These are phyloP conservation scores for Asterionellopsis glacialis DNA, from an alignment of 108 stramenopile genomes.

Conservation along the genomic window DNA sequence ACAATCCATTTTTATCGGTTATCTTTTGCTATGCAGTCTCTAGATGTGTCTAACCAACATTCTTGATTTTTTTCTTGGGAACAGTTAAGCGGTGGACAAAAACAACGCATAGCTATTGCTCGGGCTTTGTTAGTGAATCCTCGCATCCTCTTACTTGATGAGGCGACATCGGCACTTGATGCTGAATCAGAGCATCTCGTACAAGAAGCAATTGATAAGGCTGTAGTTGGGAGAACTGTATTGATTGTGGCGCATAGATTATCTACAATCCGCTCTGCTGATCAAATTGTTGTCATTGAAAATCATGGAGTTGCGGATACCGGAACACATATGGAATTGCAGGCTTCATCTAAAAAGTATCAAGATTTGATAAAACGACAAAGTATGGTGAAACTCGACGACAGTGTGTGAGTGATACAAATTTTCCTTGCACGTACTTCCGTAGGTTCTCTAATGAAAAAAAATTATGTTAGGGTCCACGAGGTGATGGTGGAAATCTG, in stretches of 20 bases:
- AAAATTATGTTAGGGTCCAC: too few species aligned
- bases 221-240: constrained; percentile 49
- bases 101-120: constrained; percentile 90
- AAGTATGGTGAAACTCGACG: constrained; percentile 12
- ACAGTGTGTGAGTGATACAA: too few species aligned
- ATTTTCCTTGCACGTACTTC: too few species aligned
- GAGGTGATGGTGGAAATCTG: too few species aligned
- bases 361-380: constrained; percentile 61
- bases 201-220: constrained; percentile 78
- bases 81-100: constrained; percentile 73
- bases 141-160: constrained; percentile 75
- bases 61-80: constrained; percentile 20
- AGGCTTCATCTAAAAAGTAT: constrained; percentile 40
- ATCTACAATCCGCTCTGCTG: constrained; percentile 74
- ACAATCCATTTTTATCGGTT: too few species aligned
- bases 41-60: not conserved
- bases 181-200: constrained; percentile 77
- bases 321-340: constrained; percentile 75
- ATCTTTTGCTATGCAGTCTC: too few species aligned
- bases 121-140: constrained; percentile 68
- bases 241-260: constrained; percentile 84
- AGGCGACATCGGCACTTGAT: constrained; percentile 78
- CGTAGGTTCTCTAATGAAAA: too few species aligned
- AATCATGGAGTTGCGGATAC: constrained; percentile 64
- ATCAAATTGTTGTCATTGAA: constrained; percentile 84